Evolutionary conservation across 352 stramenopile species (phyloP), one percentile per base, ranked within the genome.

Genomic region (Globisporangium perplexum): DNA sequence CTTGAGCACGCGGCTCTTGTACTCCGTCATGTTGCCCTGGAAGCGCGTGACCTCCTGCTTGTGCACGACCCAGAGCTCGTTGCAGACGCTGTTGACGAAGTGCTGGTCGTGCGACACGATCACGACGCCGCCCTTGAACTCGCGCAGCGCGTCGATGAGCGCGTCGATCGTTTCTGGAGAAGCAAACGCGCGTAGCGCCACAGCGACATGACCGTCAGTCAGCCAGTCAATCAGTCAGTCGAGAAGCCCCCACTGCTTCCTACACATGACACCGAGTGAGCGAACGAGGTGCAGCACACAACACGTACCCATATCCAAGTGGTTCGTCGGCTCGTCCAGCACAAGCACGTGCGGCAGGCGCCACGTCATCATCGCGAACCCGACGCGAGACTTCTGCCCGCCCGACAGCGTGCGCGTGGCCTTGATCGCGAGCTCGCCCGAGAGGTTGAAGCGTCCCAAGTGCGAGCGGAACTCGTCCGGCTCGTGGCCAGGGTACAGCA

Each of bases 81-180:
- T 66, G 60, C 91, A 98, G 38, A 97, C 88, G 57, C 96, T 95
- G 43, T 92, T 97, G 62, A 99, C 95, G 60, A 99, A 99, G 76
- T 98, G 98, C 68, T 97, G 84, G 88, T 99, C 95, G 74, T 99
- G 96, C 3, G 92, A 98, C 18, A 99, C 95, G 44, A 99, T 85
- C 53, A 99, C 76, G 6, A 98, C 95, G 59, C 92, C 96, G 46
- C 97, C 97, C 58, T 96, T 96, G 87, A 97, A 99, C 44, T 93
- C 86, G 20, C 93, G 75, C 38, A 99, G 69, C 18, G 89, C 96
- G 66, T 98, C 95, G 62, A 98, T 97, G 31, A 98, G 74, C 74
- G 91, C 82, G 36, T 92, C 81, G 45, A 94, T 94, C 17, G 84
- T 94, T 66, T 92, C 80, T 84, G 41, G 36, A 59, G 24, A 47